Base-by-base conservation (phyloP, 2,329 filamentous ascomycete species). In the Lanzia echinophila region DNA sequence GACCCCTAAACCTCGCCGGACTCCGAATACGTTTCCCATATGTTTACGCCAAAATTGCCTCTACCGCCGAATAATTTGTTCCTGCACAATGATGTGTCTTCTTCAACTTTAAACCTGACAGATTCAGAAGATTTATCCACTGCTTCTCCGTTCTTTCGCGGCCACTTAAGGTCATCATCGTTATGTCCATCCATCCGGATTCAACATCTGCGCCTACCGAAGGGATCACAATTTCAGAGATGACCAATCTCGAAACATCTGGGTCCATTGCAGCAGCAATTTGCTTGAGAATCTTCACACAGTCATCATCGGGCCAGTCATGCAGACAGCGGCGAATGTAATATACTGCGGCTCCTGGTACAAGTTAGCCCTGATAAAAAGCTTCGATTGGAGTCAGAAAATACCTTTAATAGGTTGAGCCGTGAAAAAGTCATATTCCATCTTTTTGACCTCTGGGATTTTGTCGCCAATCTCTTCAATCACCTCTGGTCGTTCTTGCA, bases 181-280 rank as follows among this genome's bases (percentile, higher is more conserved):
- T 64, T 6, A 75, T 24, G 55, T 75, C 73, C 10, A 69, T 52
- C 11, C 62, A 58, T 1, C 68, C 58, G 1, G 68, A 63, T 39
- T 68, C 57, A 60, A 62, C 69, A 24, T 67, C 60, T 1, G 64
- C 69, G 3, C 65, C 65, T 3, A 44, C 58, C 28, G 72, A 60
- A 1, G 72, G 70, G 8, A 76, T 43, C 3, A 75, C 69, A 20
- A 71, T 65, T n/a, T 76, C 74, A 50, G 73, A 70, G 47, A 76
- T 70, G 20, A 76, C 56, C 20, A 76, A 65, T 28, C 13, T 39
- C 12, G 53, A 55, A 13, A 20, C 15, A 1, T 17, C 39, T 1
- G 41, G 19, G 11, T 24, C 19, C 41, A 55, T 50, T 24, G 53
- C 53, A 22, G 19, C 47, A 33, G 47, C 47, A 31, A 55, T 49